Evolutionary conservation across 441 rosid genomes (phyloP).

Genomic region (Viola pubescens): DNA sequence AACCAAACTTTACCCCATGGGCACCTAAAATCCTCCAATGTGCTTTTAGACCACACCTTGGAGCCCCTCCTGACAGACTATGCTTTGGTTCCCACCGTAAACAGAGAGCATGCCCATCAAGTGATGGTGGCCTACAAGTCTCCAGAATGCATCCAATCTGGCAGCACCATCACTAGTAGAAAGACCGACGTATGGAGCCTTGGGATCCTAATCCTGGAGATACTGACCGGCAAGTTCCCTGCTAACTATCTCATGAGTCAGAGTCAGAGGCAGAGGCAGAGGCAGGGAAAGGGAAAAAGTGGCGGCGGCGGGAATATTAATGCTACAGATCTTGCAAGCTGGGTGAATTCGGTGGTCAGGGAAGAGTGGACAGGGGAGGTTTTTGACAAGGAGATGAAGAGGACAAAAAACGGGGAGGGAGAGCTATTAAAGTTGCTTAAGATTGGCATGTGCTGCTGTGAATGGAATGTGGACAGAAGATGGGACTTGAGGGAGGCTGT

Average conservation of each 20-base stretch:
- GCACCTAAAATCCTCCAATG: slow-evolving; percentile 82
- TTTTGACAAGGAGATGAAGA: slow-evolving; percentile 71
- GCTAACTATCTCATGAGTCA: slow-evolving; percentile 37
- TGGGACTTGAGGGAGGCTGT: slow-evolving; percentile 60
- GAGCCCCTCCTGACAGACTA: slow-evolving; percentile 61
- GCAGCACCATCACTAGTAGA: slow-evolving; percentile 31
- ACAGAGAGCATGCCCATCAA: slow-evolving; percentile 56
- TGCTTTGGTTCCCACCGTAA: slow-evolving; percentile 46
- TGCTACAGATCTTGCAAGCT: slow-evolving; percentile 52
- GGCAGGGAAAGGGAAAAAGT: slow-evolving; percentile 41
- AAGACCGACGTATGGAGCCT: slow-evolving; percentile 89
- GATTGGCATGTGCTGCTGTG: slow-evolving; percentile 84
- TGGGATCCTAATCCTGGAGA: slow-evolving; percentile 68
- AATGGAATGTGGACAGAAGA: slow-evolving; percentile 59
- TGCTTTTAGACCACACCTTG: slow-evolving; percentile 43
- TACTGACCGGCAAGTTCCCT: slow-evolving; percentile 75
- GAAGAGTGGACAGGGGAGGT: slow-evolving; percentile 88
- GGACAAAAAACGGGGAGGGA: slow-evolving; percentile 51
- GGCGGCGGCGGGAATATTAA: background rate
- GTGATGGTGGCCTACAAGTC: slow-evolving; percentile 75
- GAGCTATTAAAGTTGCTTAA: slow-evolving; percentile 74
- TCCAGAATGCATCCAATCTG: slow-evolving; percentile 52
- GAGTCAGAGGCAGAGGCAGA: background rate
- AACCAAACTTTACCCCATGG: slow-evolving; percentile 55
- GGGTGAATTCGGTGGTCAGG: slow-evolving; percentile 74